Evolutionary conservation across 768 basidiomycete genomes (phyloP).

Genomic region (Vararia minispora): DNA sequence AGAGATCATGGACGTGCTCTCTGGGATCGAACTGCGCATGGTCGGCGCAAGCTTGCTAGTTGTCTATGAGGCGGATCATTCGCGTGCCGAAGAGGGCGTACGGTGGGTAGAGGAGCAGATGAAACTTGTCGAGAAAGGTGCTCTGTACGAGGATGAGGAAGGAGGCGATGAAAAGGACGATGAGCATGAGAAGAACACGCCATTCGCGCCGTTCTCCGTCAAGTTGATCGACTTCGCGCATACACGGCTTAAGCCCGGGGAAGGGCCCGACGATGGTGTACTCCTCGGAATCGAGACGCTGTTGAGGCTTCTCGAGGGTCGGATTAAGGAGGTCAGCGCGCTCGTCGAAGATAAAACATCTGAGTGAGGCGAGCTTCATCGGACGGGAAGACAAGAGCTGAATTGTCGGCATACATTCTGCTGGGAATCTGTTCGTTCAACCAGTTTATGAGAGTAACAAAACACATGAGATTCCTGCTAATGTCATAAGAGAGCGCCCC

Average conservation of each 20-base stretch:
- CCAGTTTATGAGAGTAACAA: no score
- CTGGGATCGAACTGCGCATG: conserved; percentile 60
- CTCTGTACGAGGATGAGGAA: conserved; percentile 4
- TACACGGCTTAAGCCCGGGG: conserved; percentile 50
- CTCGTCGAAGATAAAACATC: no score
- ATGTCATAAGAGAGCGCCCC: no score
- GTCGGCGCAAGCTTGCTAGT: conserved; percentile 75
- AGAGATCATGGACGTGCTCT: conserved; percentile 38
- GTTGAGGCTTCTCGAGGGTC: conserved; percentile 44
- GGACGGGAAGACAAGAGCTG: no score
- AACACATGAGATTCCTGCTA: no score
- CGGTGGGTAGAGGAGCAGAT: conserved; percentile 6
- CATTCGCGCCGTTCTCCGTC: conserved; percentile 26
- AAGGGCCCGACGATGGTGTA: conserved; percentile 74
- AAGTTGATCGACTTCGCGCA: conserved; percentile 96
- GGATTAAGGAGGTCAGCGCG: conserved; percentile 40
- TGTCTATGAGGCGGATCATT: conserved; percentile 58
- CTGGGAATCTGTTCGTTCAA: no score
- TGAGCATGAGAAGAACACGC: background rate
- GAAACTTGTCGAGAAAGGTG: conserved; percentile 1
- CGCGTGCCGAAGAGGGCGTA: conserved; percentile 6
- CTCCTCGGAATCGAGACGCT: conserved; percentile 63
- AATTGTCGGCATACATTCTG: no score
- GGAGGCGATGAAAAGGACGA: conserved; percentile 9
- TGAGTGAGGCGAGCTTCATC: no score